phyloP scores from a whole-genome alignment of 2,329 filamentous ascomycete genomes.

The Lecanicillium sp. region DNA sequence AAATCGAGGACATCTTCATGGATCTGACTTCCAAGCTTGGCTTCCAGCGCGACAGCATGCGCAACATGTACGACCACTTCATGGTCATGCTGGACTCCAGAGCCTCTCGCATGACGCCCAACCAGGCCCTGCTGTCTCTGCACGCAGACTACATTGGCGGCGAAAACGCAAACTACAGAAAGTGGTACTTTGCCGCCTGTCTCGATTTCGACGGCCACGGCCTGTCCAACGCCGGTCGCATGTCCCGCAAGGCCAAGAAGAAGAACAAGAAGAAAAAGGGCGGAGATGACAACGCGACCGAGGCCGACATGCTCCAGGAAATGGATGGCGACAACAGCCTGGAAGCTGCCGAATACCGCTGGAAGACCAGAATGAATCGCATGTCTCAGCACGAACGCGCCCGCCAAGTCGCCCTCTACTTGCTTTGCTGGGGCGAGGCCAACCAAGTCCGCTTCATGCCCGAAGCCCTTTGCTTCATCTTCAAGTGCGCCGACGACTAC shows the following conservation, averaged over 20 bases:
- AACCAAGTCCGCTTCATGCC: conserved; percentile 99
- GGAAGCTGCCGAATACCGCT: conserved; percentile 92
- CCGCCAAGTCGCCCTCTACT: conserved; percentile 82
- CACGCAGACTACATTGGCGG: conserved; percentile 98
- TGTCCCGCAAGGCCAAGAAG: conserved; percentile 65
- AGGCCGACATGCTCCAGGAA: conserved; percentile 59
- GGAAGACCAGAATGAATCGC: conserved; percentile 98
- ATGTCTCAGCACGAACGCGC: conserved; percentile 98
- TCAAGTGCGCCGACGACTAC: conserved; percentile 98
- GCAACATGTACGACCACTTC: conserved; percentile 98
- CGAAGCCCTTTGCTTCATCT: conserved; percentile 93
- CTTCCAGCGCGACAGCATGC: conserved; percentile 98
- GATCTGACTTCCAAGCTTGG: conserved; percentile 94
- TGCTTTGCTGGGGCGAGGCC: conserved; percentile 95
- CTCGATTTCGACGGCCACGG: conserved; percentile 73
- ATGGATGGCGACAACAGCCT: conserved; percentile 93
- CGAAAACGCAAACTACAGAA: conserved; percentile 96
- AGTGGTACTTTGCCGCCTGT: conserved; percentile 98
- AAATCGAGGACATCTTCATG: conserved; percentile 96
- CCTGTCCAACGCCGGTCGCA: conserved; percentile 67
- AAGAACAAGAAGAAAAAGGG: conserved; percentile 65
- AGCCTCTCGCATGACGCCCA: conserved; percentile 96
- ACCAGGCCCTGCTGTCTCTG: conserved; percentile 88
- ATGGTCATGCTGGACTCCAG: conserved; percentile 94
- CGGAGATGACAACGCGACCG: conserved; percentile 57